These are phyloP conservation scores for Peronospora destructor DNA, from an alignment of 352 stramenopile species.

Conservation along the genomic window DNA sequence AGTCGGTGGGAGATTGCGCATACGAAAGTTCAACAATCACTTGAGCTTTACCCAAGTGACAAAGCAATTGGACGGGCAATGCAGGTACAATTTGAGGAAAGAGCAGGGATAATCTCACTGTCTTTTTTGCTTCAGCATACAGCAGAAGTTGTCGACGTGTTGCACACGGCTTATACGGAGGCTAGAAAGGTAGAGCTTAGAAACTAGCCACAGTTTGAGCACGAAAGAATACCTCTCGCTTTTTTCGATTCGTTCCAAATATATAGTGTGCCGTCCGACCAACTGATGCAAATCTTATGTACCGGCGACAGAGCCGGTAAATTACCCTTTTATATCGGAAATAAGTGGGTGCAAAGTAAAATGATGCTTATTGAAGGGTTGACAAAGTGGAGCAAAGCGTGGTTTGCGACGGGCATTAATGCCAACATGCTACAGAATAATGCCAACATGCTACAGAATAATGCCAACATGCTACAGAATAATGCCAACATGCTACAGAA, in stretches of 20 bases:
- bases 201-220: background rate
- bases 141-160: constrained; percentile 37
- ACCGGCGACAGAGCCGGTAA: too few relatives aligned
- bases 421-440: constrained; percentile 39
- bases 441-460: constrained; percentile 34
- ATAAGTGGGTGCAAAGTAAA: too few relatives aligned
- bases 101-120: constrained; percentile 30
- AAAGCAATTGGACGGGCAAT: constrained; percentile 47
- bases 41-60: constrained; percentile 61
- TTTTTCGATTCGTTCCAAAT: background rate
- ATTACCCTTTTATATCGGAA: too few relatives aligned
- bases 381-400: constrained; percentile 33
- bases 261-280: too few relatives aligned
- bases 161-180: constrained; percentile 37
- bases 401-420: constrained; percentile 25
- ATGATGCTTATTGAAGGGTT: constrained; percentile 44
- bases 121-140: constrained; percentile 37
- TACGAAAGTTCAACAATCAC: constrained; percentile 44
- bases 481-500: constrained; percentile 31
- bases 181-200: constrained; percentile 23
- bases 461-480: constrained; percentile 36
- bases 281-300: too few relatives aligned
- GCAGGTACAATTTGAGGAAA: constrained; percentile 30
- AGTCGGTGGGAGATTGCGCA: constrained; percentile 20
- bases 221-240: background rate